phyloP scores from a whole-genome alignment of 2,329 filamentous ascomycete genomes.

The Penicillium sp. region DNA sequence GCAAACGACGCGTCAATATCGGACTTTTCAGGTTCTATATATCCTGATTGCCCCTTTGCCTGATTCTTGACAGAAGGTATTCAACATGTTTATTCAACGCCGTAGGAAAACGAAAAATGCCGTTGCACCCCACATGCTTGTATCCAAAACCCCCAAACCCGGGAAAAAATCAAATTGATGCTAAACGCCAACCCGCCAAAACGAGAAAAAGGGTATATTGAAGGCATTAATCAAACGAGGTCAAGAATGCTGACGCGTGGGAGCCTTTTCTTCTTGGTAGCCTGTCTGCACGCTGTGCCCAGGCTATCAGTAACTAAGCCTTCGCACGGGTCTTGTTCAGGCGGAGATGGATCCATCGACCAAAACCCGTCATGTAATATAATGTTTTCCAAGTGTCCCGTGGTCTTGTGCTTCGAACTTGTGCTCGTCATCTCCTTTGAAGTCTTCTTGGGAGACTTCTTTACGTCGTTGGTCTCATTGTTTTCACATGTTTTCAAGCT shows the following conservation, averaged over 20 bases:
- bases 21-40: too few relatives aligned
- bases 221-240: conserved; percentile 20
- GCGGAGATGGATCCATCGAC: conserved; percentile 16
- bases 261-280: conserved; percentile 31
- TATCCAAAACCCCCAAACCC: neutral
- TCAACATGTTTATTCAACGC: neutral
- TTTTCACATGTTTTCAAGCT: neutral
- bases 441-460: neutral
- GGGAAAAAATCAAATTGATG: neutral
- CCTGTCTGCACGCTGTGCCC: neutral
- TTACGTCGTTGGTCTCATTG: neutral
- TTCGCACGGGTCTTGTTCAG: conserved; percentile 13
- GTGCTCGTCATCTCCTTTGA: neutral
- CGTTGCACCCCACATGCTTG: neutral
- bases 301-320: conserved; percentile 5
- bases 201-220: conserved; percentile 11
- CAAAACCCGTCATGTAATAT: conserved; percentile 27
- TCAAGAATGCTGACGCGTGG: conserved; percentile 39
- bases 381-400: conserved; percentile 23
- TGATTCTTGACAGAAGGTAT: neutral
- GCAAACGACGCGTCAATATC: too few relatives aligned
- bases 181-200: neutral
- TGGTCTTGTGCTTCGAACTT: neutral
- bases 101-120: neutral
- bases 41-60: too few relatives aligned